Evolutionary conservation across 352 stramenopile genomes (phyloP), one percentile per base, ranked within the genome.

Genomic region (Hyaloperonospora brassicae): DNA sequence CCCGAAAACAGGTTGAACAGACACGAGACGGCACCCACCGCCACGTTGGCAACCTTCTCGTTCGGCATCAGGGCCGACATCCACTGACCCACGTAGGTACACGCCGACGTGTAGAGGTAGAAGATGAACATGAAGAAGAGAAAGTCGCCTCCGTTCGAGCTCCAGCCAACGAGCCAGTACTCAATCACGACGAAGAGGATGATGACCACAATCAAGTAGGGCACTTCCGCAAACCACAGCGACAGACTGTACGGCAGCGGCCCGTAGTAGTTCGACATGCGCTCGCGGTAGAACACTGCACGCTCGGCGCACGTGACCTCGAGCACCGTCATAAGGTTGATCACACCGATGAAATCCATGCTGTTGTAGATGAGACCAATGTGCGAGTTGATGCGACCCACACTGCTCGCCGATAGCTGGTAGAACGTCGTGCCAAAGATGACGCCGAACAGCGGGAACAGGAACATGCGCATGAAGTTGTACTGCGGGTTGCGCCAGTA

Each of bases 381-480:
- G 50, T 83, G 72, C 34, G 76, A 84, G 52, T 85, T 87, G 36
- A 84, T 72, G 13, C 55, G 55, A 35, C 70, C 70, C 2, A 66
- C 45, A 2, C 22, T 75, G n/a, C 17, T 50, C 0, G 64, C 45
- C 0, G 56, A 57, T 0, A 86, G 38, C 38, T 86, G 52, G 50
- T 72, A 86, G 49, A 88, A 90, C 23, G 70, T 80, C 21, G 69
- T 85, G 24, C 77, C 77, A 44, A 89, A 87, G 36, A 89, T 76
- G 12, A 79, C 12, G 0, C 67, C 79, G 24, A 72, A 86, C 0
- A 87, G 3, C n/a, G 72, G 72, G 44, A 83, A 86, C 0, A 66
- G 45, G 34, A 84, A 63, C 52, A 88, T 70, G 10, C 78, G 75
- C 55, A 85, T 69, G 49, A 85, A 72, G 47, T 87, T 84, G 68